Evolutionary conservation across 2,329 filamentous ascomycete species (phyloP), one percentile per base, ranked within the genome.

Genomic region (Ophiostoma fasciatum): DNA sequence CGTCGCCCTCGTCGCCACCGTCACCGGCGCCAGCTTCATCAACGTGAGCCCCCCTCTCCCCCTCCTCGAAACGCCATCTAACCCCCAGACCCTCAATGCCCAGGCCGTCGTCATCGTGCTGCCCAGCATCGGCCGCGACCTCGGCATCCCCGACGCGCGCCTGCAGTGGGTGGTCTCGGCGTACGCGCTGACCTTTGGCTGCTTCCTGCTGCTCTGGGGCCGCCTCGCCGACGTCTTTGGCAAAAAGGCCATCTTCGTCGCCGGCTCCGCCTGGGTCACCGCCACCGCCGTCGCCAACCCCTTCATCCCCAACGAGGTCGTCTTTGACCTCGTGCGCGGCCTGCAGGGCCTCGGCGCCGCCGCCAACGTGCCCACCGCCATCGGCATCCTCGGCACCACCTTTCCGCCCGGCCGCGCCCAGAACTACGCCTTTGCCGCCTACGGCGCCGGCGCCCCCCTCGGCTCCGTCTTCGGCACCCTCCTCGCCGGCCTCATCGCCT

Each of bases 281-380:
- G 51, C 64, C 1, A 66, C 68, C 0, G 69, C 71, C 3, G 60
- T 75, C 5, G 58, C 66, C 11, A 74, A 74, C 41, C 74, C 78
- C 0, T 79, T 82, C 46, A 52, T 78, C 12, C 66, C 65, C 0
- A 73, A 73, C 41, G 78, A 82, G 51, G 74, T 82, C 7, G 69
- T 65, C 6, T 80, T 82, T 49, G 66, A 80, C 49, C 39, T 81
- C 2, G 71, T 82, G 45, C 62, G 78, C 4, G 78, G 68, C 0
- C 56, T 82, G 7, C 75, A 81, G 43, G 78, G 78, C 2, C 51
- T 82, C 35, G 76, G 75, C 2, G 72, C 73, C 19, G 77, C 78
- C 2, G 74, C 75, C 13, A 81, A 78, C 48, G 73, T 81, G 1
- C 77, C 78, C 0, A 80, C 76, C 0, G 78, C 77, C 0, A 71